Base-by-base conservation (phyloP, 1,284 basidiomycete species). In the Pterulicium gracile region DNA sequence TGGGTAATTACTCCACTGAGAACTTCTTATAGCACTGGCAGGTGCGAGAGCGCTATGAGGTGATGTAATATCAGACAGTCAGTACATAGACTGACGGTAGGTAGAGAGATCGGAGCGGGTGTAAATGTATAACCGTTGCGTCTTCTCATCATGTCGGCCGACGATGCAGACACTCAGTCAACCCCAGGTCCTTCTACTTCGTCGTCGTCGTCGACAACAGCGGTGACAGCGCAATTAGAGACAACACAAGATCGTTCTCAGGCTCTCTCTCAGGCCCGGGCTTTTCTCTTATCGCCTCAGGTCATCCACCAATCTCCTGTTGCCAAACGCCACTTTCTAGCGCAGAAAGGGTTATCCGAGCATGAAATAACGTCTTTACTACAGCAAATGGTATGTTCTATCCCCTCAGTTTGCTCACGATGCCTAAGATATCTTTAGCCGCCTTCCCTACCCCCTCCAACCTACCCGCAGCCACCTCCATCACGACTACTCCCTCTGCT, bases 401-500 rank as follows among this genome's bases (percentile, higher is more conserved):
- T 43, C 20, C 4, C 23, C 10, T 24, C 19, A 4, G 23, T 23
- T 20, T 19, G 14, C 20, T 13, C n/a, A 10, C 39, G 10, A 10
- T 10, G 19, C 19, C 18, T 7, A 41, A 41, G 7, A 7, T 61
- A 60, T 34, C 54, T 49, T 3, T 61, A 61, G 45, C 52, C 57
- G 1, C 67, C 66, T 4, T 49, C 57, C 4, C 52, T 71, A 5
- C 69, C 69, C 5, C 65, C 69, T 2, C 58, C 67, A 43, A 69
- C 67, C 27, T 71, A 71, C 48, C 68, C 68, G 1, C 64, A 61
- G 42, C 65, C 64, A 1, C 63, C 67, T 2, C 68, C 66, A 1
- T 70, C 69, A 5, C 62, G 61, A 36, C 55, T 70, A 12, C 69
- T 66, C 0, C 53, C 57, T 20, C 55, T 70, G 3, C 58, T 71